phyloP scores from a whole-genome alignment of 768 basidiomycete species.

The Suillus sp. region DNA sequence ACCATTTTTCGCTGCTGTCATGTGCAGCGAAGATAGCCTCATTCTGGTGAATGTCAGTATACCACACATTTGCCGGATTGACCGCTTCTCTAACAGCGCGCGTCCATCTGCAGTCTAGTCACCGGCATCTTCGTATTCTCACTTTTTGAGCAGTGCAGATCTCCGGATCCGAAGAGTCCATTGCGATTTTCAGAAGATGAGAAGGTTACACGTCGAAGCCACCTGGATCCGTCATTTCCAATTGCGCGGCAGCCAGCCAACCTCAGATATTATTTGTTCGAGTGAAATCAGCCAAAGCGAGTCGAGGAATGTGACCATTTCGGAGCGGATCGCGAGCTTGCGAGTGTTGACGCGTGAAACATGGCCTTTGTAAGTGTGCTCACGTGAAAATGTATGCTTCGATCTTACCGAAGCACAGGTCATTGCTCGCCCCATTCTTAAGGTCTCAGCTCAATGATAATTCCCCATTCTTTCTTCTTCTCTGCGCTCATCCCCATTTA shows the following conservation, averaged over 20 bases:
- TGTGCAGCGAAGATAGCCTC: conserved; percentile 61
- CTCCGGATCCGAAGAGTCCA: neutral
- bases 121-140: conserved; percentile 31
- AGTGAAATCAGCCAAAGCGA: neutral
- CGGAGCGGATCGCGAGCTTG: too few relatives aligned
- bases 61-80: neutral
- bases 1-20: conserved; percentile 31
- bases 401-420: too few relatives aligned
- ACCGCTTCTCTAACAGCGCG: neutral
- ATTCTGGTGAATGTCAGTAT: conserved; percentile 50
- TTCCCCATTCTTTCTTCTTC: too few relatives aligned
- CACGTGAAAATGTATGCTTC: too few relatives aligned
- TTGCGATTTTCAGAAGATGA: neutral
- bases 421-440: too few relatives aligned
- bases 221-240: neutral
- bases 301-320: too few relatives aligned
- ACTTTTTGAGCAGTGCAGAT: conserved; percentile 24
- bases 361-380: too few relatives aligned
- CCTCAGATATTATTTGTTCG: neutral
- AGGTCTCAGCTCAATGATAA: too few relatives aligned
- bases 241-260: neutral
- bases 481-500: too few relatives aligned
- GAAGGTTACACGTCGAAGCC: neutral
- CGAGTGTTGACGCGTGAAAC: too few relatives aligned
- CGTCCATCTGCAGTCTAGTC: conserved; percentile 19